A percentile compares a stretch with the other conserved stretches of the same genome.
These are phyloP conservation scores for Xylona heveae DNA, from an alignment of 495 filamentous ascomycete species.

Conservation along the genomic window DNA sequence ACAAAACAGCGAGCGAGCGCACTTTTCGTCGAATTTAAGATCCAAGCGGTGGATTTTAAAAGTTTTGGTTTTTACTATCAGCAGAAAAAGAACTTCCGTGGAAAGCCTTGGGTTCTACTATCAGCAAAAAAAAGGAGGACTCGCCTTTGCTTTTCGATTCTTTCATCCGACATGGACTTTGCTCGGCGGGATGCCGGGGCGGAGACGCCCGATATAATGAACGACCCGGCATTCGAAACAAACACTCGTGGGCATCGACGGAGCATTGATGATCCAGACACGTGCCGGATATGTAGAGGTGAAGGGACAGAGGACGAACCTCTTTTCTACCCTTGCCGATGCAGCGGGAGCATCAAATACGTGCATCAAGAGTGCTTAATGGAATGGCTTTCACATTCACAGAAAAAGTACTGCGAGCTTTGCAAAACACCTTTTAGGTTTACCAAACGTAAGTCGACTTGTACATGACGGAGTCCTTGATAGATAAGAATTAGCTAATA, in stretches of 20 bases:
- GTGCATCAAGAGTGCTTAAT: slow-evolving; percentile 96
- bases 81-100: too few relatives aligned
- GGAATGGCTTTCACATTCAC: slow-evolving; percentile 93
- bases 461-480: neutral
- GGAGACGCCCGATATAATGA: slow-evolving; percentile 51
- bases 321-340: slow-evolving; percentile 95
- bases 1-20: too few relatives aligned
- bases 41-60: too few relatives aligned
- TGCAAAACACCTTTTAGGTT: slow-evolving; percentile 97
- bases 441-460: slow-evolving; percentile 39
- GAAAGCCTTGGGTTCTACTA: too few relatives aligned
- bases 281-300: slow-evolving; percentile 86
- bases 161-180: too few relatives aligned
- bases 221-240: slow-evolving; percentile 32
- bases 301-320: slow-evolving; percentile 71
- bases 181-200: too few relatives aligned
- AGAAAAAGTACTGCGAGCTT: slow-evolving; percentile 98
- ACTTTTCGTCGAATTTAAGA: too few relatives aligned
- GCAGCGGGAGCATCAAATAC: slow-evolving; percentile 93
- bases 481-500: slow-evolving; percentile 1
- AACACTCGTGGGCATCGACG: slow-evolving; percentile 10
- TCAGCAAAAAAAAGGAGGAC: too few relatives aligned
- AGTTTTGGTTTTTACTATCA: too few relatives aligned
- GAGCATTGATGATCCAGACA: slow-evolving; percentile 36
- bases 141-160: too few relatives aligned